Conservation (phyloP, 805 yeast species). For the Pichia nakasei region DNA sequence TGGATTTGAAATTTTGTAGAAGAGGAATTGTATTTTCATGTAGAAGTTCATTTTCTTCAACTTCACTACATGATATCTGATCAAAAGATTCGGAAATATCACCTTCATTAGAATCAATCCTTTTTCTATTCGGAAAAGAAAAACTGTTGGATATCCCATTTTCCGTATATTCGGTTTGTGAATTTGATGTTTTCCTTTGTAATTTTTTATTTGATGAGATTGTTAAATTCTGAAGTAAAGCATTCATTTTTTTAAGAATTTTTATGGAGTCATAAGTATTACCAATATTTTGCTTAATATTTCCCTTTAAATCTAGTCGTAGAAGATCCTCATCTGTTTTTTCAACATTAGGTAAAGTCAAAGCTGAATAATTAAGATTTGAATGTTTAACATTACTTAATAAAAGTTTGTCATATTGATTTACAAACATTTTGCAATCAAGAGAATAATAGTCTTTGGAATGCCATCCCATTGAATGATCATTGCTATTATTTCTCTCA, state of each 20-base stretch:
- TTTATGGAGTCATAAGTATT: background rate
- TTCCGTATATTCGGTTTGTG: too few relatives aligned
- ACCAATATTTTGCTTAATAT: background rate
- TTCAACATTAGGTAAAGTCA: background rate
- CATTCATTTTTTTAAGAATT: background rate
- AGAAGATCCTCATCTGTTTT: background rate
- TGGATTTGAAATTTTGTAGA: background rate
- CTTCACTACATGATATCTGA: background rate
- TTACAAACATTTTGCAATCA: conserved; percentile 51
- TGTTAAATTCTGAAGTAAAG: background rate
- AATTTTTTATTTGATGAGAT: background rate
- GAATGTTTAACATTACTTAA: conserved; percentile 15
- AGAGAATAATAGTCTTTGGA: conserved; percentile 61
- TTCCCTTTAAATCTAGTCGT: background rate
- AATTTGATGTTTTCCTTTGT: too few relatives aligned
- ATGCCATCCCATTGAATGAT: conserved; percentile 57
- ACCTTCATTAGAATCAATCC: background rate
- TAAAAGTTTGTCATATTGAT: conserved; percentile 39
- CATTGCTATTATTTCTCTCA: conserved; percentile 1
- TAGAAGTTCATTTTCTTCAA: background rate
- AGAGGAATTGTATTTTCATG: background rate
- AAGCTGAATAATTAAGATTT: background rate
- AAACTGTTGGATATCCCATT: too few relatives aligned
- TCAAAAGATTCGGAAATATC: background rate
- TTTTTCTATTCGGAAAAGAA: too few relatives aligned